These are phyloP conservation scores for Panaeolus papilionaceus DNA, from an alignment of 768 basidiomycete species.

Conservation along the genomic window DNA sequence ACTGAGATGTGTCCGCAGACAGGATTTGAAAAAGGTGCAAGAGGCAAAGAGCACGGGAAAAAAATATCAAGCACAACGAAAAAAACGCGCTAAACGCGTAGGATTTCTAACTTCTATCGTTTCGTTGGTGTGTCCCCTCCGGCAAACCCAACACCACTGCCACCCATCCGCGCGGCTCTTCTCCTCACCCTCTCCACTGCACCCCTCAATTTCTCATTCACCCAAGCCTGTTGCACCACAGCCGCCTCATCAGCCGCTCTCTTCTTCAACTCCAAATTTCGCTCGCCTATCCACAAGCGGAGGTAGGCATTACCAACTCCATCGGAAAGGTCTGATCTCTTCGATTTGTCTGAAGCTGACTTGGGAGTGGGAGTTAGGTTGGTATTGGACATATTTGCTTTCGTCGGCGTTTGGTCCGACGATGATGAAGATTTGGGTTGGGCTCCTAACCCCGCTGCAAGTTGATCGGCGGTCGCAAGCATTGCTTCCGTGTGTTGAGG, in stretches of 20 bases:
- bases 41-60: not conserved
- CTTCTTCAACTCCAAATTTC: conserved; percentile 66
- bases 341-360: conserved; percentile 10
- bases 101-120: not conserved
- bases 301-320: conserved; percentile 66
- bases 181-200: conserved; percentile 31
- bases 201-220: conserved; percentile 44
- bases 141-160: not conserved
- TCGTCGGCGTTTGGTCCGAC: conserved; percentile 19
- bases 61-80: not conserved
- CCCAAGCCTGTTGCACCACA: conserved; percentile 49
- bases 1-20: too few species aligned
- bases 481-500: conserved; percentile 71
- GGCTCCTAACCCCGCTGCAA: conserved; percentile 75
- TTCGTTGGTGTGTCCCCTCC: not conserved
- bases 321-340: conserved; percentile 28
- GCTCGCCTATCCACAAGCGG: conserved; percentile 76
- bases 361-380: conserved; percentile 4
- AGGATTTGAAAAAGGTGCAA: too few species aligned
- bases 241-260: conserved; percentile 57
- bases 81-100: not conserved
- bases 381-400: not conserved
- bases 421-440: conserved; percentile 34
- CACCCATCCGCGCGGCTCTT: conserved; percentile 16
- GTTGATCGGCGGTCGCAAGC: conserved; percentile 69